These are phyloP conservation scores for Phyllosticta citriasiana DNA, from an alignment of 2,329 filamentous ascomycete genomes.

Conservation along the genomic window DNA sequence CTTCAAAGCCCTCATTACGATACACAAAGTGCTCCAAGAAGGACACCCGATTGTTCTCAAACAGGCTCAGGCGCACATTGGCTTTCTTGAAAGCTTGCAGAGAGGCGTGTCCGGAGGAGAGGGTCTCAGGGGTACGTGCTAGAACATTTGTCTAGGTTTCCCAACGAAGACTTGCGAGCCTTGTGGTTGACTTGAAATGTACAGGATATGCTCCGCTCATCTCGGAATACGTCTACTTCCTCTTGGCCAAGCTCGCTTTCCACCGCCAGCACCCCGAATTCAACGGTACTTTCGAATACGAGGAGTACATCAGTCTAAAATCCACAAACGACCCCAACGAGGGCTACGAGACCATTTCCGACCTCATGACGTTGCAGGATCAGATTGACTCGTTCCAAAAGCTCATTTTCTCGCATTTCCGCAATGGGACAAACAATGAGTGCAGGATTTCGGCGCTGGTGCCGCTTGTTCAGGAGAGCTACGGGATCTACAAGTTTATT, in stretches of 20 bases:
- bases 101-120: slow-evolving; percentile 68
- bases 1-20: slow-evolving; percentile 94
- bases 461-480: slow-evolving; percentile 91
- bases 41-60: slow-evolving; percentile 80
- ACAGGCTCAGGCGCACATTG: slow-evolving; percentile 79
- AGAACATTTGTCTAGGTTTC: background rate
- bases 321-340: slow-evolving; percentile 98
- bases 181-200: background rate
- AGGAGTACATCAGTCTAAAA: slow-evolving; percentile 97
- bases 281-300: slow-evolving; percentile 98
- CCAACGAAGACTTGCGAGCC: background rate
- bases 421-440: slow-evolving; percentile 84
- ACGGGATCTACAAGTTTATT: slow-evolving; percentile 98
- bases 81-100: slow-evolving; percentile 88
- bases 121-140: slow-evolving; percentile 59
- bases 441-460: slow-evolving; percentile 91
- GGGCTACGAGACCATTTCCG: slow-evolving; percentile 89
- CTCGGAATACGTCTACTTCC: slow-evolving; percentile 91
- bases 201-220: slow-evolving; percentile 79
- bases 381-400: slow-evolving; percentile 99
- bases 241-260: slow-evolving; percentile 91
- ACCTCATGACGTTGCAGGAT: slow-evolving; percentile 93
- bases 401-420: slow-evolving; percentile 94
- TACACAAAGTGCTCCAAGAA: slow-evolving; percentile 96
- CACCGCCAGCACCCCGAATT: slow-evolving; percentile 96